A percentile compares a stretch with the other conserved stretches of the same genome.
phyloP scores from a whole-genome alignment of 148 eudicot genomes.

The Beta vulgaris region DNA sequence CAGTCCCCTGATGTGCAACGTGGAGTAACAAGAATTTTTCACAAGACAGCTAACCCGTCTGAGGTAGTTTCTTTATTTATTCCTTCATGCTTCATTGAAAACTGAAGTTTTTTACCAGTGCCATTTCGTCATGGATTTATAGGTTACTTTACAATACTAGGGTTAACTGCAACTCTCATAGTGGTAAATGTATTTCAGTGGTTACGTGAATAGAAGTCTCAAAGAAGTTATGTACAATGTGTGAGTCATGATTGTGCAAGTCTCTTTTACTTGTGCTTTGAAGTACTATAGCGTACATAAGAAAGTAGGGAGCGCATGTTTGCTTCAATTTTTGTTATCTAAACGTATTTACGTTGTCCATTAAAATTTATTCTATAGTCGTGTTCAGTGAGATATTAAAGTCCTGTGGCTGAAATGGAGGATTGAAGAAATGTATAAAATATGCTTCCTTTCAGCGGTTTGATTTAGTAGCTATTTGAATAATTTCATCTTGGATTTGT shows the following conservation, averaged over 20 bases:
- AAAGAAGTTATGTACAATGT: background rate
- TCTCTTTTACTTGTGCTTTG: background rate
- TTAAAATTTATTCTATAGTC: background rate
- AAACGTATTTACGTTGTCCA: background rate
- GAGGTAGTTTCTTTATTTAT: conserved; percentile 51
- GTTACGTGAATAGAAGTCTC: background rate
- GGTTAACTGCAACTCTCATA: background rate
- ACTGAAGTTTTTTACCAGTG: background rate
- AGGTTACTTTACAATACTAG: background rate
- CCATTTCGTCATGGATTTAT: background rate
- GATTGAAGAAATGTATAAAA: background rate
- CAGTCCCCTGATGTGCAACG: conserved; percentile 83
- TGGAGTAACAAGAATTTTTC: conserved; percentile 90
- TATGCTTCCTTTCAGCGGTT: background rate
- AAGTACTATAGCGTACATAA: background rate
- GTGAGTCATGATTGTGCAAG: background rate
- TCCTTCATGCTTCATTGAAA: background rate
- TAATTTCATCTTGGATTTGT: background rate
- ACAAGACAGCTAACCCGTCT: conserved; percentile 76
- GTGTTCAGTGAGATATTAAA: background rate
- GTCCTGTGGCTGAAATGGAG: background rate
- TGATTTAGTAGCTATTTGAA: background rate
- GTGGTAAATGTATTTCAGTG: background rate
- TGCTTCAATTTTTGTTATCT: background rate
- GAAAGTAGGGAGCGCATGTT: background rate